Base-by-base conservation (phyloP, 2,329 filamentous ascomycete species). In the Talaromyces islandicus region DNA sequence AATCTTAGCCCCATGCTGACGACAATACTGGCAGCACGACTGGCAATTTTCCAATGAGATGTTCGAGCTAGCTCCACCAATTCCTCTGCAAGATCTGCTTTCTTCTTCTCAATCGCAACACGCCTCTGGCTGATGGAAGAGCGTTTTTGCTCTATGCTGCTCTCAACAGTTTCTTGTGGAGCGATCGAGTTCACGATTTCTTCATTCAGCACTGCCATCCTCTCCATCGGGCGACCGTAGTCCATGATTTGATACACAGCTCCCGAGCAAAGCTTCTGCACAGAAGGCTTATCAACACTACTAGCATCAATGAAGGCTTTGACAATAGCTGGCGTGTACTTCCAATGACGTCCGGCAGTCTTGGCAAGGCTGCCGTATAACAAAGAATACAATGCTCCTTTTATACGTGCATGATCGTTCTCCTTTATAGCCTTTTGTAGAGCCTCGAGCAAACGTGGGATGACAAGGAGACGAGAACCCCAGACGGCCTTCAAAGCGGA, bases 1-100 rank as follows among this genome's bases (percentile, higher is more conserved):
- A 97, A 96, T n/a, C 94, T 88, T 64, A 97, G 85, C 60, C 91
- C 93, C 63, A 97, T 83, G 62, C 94, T 96, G 60, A 93, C 86
- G 4, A 96, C 90, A 71, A 99, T 94, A 38, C 95, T 89, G 10
- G 90, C 90, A 60, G 92, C 96, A 29, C 93, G 84, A 56, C 87
- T 91, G 6, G 93, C 93, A 67, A 96, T 92, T 79, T 96, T 97
- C 94, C 94, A 99, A 71, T 99, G 95, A 0, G 92, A 91, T 3
- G 85, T 85, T 67, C 86, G 87, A 1, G 91, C 90, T 62, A 88
- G 78, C 61, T 89, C 85, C 4, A 92, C 88, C 32, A 99, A 81
- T 71, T 97, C 92, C 58, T 91, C 79, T 0, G 92, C 90, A 27
- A 99, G 78, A 3, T 85, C 83, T 0, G 87, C 81, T 77, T 99